Conservation (phyloP, 352 stramenopile genomes). For the Phytopythium montanum region DNA sequence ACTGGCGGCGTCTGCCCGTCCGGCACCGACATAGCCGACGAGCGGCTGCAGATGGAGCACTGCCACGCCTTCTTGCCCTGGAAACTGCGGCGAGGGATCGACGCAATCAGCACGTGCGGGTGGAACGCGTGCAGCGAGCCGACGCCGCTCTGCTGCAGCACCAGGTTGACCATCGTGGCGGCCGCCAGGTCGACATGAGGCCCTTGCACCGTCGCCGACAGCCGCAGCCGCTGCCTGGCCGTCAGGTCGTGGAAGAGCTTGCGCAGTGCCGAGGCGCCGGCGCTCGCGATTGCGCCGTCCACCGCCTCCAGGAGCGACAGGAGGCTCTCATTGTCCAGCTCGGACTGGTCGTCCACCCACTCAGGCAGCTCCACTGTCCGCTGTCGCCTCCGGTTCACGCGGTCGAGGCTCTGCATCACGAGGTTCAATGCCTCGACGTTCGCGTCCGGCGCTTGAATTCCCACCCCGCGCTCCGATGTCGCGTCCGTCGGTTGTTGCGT, state of each 20-base stretch:
- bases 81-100: conserved; percentile 2
- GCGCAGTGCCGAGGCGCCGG: not conserved
- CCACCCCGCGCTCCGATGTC: not conserved
- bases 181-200: not conserved
- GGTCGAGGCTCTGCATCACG: conserved; percentile 17
- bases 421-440: conserved; percentile 12
- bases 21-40: too few species aligned
- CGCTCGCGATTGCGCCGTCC: not conserved
- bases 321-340: not conserved
- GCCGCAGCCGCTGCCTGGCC: not conserved
- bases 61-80: not conserved
- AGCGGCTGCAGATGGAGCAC: not conserved
- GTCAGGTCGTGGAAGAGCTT: conserved; percentile 1
- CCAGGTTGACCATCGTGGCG: conserved; percentile 8
- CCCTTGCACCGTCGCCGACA: not conserved
- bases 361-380: not conserved
- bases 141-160: conserved; percentile 16
- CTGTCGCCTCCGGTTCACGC: conserved; percentile 10
- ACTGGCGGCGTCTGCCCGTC: conserved; percentile 5
- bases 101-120: conserved; percentile 15
- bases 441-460: not conserved
- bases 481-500: not conserved
- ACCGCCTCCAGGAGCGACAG: conserved; percentile 6
- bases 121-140: conserved; percentile 11
- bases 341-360: too few species aligned